Percentiles rank a stretch among this genome's conserved stretches.
These are phyloP conservation scores for Paraconiothyrium sp. DNA, from an alignment of 2,329 filamentous ascomycete genomes.

Conservation along the genomic window DNA sequence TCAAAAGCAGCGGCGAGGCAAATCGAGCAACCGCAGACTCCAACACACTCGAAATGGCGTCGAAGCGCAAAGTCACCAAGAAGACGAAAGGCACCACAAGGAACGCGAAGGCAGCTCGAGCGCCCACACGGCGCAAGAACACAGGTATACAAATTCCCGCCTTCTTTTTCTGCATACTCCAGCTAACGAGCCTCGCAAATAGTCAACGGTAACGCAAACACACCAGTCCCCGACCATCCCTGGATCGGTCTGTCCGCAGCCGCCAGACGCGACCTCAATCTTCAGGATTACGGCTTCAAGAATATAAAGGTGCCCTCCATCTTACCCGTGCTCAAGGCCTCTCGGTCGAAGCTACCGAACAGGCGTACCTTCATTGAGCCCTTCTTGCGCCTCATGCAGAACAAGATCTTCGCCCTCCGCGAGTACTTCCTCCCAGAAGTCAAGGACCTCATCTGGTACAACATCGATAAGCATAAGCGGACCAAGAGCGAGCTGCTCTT, in stretches of 20 bases:
- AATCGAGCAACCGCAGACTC: background rate
- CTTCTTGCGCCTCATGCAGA: background rate
- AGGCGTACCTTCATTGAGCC: background rate
- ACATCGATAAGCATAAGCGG: background rate
- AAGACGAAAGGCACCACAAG: background rate
- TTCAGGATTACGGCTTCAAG: conserved; percentile 2
- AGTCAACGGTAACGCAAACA: background rate
- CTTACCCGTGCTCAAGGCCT: background rate
- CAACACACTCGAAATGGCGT: background rate
- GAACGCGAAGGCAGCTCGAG: background rate
- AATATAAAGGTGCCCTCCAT: background rate
- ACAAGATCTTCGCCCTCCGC: conserved; percentile 7
- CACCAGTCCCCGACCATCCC: background rate
- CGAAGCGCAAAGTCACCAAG: background rate
- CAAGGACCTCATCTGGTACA: background rate
- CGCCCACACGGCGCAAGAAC: background rate
- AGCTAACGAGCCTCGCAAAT: background rate
- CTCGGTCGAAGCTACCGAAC: background rate
- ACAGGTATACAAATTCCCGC: background rate
- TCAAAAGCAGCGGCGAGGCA: background rate
- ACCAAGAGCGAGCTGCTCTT: background rate
- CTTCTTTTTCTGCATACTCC: no score
- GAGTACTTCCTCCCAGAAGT: conserved; percentile 1
- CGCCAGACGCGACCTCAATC: background rate
- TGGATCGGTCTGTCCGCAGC: background rate